A percentile compares a stretch with the other conserved stretches of the same genome.
These are phyloP conservation scores for Inga leiocalycina DNA, from an alignment of 306 rosid genomes.

Conservation along the genomic window DNA sequence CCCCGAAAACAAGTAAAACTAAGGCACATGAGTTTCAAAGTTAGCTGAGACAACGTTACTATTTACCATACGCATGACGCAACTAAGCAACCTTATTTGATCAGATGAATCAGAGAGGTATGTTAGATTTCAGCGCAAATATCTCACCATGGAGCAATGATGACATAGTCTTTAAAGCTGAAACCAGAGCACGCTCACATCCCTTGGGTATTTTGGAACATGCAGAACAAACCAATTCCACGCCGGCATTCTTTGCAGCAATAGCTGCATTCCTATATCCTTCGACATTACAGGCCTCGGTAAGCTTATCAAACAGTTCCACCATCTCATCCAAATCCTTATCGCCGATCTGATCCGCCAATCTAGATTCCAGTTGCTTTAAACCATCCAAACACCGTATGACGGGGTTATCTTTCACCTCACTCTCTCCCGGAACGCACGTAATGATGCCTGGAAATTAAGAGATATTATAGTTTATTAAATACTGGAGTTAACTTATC, in stretches of 20 bases:
- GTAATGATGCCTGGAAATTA: conserved; percentile 60
- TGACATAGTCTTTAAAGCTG: conserved; percentile 57
- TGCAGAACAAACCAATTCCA: conserved; percentile 63
- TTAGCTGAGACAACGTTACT: neutral
- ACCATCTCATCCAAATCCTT: conserved; percentile 38
- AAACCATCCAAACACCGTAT: conserved; percentile 59
- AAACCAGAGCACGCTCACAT: conserved; percentile 37
- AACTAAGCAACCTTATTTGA: neutral
- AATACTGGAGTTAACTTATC: neutral
- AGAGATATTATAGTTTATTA: neutral
- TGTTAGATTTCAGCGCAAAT: neutral
- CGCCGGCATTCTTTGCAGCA: conserved; percentile 70
- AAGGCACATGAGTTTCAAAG: neutral
- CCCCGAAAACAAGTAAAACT: neutral
- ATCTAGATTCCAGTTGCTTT: conserved; percentile 39
- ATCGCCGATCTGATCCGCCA: conserved; percentile 21
- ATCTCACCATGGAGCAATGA: conserved; percentile 70
- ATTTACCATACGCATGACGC: neutral
- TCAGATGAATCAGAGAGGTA: neutral
- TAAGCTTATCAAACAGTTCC: conserved; percentile 45
- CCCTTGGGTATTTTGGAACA: conserved; percentile 51
- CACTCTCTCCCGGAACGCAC: conserved; percentile 71
- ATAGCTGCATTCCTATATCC: conserved; percentile 66
- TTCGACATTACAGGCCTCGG: conserved; percentile 44
- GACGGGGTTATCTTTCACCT: conserved; percentile 63